Conservation (phyloP, 306 rosid species). For the Heteromeles arbutifolia region DNA sequence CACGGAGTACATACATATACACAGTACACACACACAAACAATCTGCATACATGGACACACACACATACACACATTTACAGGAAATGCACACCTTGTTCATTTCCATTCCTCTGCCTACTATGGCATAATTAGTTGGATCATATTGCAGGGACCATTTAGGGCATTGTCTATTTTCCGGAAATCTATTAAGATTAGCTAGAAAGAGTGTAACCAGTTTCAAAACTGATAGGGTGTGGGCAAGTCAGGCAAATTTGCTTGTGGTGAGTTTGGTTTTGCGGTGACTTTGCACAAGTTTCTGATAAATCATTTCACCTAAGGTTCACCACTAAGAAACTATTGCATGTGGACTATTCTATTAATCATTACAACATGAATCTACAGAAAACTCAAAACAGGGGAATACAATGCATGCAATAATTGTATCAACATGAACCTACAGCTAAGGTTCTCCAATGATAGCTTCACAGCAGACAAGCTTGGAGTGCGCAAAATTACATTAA, state of each 20-base stretch:
- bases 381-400: too few relatives aligned
- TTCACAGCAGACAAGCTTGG: slow-evolving; percentile 57
- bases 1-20: too few relatives aligned
- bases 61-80: neutral
- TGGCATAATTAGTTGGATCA: neutral
- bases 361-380: too few relatives aligned
- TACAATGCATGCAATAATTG: too few relatives aligned
- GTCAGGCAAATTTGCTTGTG: neutral
- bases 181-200: neutral
- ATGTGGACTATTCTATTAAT: neutral
- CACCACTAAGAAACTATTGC: neutral
- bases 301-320: neutral
- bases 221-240: neutral
- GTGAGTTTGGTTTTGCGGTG: neutral
- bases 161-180: neutral
- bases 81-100: neutral
- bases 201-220: neutral
- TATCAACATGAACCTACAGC: too few relatives aligned
- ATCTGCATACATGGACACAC: too few relatives aligned
- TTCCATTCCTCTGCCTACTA: neutral
- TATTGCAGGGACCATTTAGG: neutral
- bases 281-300: neutral
- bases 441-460: slow-evolving; percentile 46
- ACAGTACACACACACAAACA: too few relatives aligned
- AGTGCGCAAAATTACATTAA: slow-evolving; percentile 32